Evolutionary conservation across 2,329 filamentous ascomycete species (phyloP).

Genomic region (Plenodomus tracheiphilus): DNA sequence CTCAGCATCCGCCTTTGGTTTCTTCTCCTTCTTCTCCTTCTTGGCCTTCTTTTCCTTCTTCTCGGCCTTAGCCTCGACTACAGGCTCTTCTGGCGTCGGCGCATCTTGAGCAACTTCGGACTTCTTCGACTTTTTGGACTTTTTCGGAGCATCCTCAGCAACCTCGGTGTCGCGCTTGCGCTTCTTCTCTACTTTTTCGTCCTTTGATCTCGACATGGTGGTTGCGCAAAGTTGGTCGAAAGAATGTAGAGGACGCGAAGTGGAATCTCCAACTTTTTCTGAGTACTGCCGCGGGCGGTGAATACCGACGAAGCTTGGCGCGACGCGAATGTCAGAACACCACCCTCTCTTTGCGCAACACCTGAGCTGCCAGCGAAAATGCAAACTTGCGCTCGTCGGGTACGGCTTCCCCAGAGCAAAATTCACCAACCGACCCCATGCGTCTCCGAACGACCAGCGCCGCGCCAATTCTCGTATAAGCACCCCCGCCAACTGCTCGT

Average conservation of each 20-base stretch:
- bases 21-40: constrained; percentile 25
- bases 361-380: constrained; percentile 25
- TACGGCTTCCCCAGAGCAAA: constrained; percentile 32
- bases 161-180: constrained; percentile 39
- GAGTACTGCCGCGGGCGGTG: constrained; percentile 27
- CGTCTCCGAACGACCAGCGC: constrained; percentile 22
- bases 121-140: constrained; percentile 38
- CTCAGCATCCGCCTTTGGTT: constrained; percentile 17
- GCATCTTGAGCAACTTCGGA: constrained; percentile 18
- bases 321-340: constrained; percentile 14
- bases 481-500: constrained; percentile 56
- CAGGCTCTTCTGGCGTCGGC: constrained; percentile 12
- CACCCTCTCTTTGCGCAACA: constrained; percentile 12
- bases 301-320: constrained; percentile 14
- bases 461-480: constrained; percentile 63
- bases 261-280: constrained; percentile 26
- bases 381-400: constrained; percentile 32
- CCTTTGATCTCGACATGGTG: constrained; percentile 25
- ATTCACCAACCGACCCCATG: constrained; percentile 19
- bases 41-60: constrained; percentile 24
- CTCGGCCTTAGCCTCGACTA: constrained; percentile 16
- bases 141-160: constrained; percentile 30
- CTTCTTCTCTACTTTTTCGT: constrained; percentile 35
- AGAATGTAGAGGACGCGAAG: constrained; percentile 11
- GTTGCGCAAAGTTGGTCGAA: constrained; percentile 9